These are phyloP conservation scores for Kuraishia molischiana DNA, from an alignment of 805 yeast genomes.

Conservation along the genomic window DNA sequence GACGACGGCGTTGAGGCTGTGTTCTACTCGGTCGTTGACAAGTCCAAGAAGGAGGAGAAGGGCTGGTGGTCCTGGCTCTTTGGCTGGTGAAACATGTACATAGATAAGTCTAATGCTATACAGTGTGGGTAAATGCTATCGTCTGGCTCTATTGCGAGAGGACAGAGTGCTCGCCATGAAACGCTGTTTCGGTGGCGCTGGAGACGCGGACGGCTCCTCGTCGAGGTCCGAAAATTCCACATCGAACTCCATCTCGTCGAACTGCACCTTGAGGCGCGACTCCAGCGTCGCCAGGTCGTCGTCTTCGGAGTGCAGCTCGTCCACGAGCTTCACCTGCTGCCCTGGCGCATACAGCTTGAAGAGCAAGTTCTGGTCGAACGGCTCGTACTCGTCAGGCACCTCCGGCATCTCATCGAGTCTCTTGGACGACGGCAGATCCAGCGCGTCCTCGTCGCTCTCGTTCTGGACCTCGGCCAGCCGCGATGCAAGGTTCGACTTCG, in stretches of 20 bases:
- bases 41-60: neutral
- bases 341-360: neutral
- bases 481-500: neutral
- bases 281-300: neutral
- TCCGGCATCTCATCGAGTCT: neutral
- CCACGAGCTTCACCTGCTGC: neutral
- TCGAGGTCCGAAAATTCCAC: neutral
- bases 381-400: slow-evolving; percentile 1
- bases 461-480: neutral
- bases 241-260: slow-evolving; percentile 1
- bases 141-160: too few relatives aligned
- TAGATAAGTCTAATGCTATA: neutral
- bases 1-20: neutral
- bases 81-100: neutral
- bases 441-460: neutral
- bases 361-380: neutral
- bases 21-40: neutral
- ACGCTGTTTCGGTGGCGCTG: too few relatives aligned
- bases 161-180: too few relatives aligned
- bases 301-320: neutral
- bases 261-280: neutral
- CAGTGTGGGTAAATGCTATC: too few relatives aligned
- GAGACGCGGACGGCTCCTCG: too few relatives aligned
- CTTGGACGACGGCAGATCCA: neutral
- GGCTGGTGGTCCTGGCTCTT: neutral